Conservation (phyloP, 306 rosid species). For the Castanospermum australe region DNA sequence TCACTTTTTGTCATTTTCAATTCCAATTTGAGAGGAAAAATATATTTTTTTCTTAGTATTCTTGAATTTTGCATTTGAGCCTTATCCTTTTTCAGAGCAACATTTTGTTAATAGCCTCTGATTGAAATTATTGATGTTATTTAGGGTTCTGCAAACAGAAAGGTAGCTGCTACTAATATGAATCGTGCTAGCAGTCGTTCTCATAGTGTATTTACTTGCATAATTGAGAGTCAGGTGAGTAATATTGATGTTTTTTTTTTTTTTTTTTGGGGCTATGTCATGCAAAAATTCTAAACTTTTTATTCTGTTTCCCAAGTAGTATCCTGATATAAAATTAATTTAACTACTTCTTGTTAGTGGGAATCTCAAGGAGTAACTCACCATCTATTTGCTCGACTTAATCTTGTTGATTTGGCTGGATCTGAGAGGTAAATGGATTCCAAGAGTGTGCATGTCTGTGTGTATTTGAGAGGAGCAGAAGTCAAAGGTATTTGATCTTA, state of each 20-base stretch:
- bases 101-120: constrained; percentile 11
- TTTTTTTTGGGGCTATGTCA: background rate
- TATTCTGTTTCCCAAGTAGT: constrained; percentile 24
- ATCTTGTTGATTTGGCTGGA: constrained; percentile 99
- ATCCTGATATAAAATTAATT: background rate
- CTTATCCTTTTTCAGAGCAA: background rate
- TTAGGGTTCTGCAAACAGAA: constrained; percentile 92
- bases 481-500: background rate
- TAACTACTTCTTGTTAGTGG: constrained; percentile 60
- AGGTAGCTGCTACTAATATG: constrained; percentile 99
- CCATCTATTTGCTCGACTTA: constrained; percentile 91
- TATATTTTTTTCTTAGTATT: background rate
- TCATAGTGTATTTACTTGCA: constrained; percentile 97
- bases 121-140: constrained; percentile 19
- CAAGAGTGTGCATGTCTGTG: background rate
- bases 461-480: background rate
- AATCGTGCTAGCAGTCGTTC: constrained; percentile 97
- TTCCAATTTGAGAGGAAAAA: constrained; percentile 4
- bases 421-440: constrained; percentile 81
- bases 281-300: background rate
- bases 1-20: background rate
- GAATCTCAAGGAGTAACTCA: constrained; percentile 95
- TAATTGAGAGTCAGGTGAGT: constrained; percentile 88
- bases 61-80: constrained; percentile 9
- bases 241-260: background rate